Evolutionary conservation across 2,329 filamentous ascomycete genomes (phyloP).

Genomic region (Hymenoscyphus linearis): DNA sequence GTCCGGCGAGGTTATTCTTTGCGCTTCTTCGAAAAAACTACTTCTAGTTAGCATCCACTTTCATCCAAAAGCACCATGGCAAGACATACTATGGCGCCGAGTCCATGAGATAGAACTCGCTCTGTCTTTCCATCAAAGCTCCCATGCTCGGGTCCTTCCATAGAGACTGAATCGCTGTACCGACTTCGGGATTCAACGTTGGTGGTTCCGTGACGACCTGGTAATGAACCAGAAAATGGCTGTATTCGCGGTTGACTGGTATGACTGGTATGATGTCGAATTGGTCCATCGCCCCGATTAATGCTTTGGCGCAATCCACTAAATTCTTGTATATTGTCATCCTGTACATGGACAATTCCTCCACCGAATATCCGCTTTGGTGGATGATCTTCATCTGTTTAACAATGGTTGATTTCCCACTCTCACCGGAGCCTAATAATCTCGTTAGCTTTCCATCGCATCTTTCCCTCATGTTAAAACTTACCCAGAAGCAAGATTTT

Average conservation of each 20-base stretch:
- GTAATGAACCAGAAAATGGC: slow-evolving; percentile 80
- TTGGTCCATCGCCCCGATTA: slow-evolving; percentile 86
- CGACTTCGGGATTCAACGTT: slow-evolving; percentile 75
- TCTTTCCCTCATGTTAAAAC: slow-evolving; percentile 28
- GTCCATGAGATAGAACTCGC: slow-evolving; percentile 99
- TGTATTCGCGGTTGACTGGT: slow-evolving; percentile 65
- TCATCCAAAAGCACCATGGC: background rate
- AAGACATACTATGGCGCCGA: slow-evolving; percentile 83
- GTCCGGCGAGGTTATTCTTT: slow-evolving; percentile 74
- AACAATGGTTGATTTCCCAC: slow-evolving; percentile 97
- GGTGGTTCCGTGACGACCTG: slow-evolving; percentile 87
- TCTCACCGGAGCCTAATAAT: slow-evolving; percentile 82
- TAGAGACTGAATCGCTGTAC: slow-evolving; percentile 75
- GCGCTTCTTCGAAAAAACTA: slow-evolving; percentile 94
- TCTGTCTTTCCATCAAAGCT: slow-evolving; percentile 84
- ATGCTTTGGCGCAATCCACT: slow-evolving; percentile 89
- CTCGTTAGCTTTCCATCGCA: slow-evolving; percentile 18
- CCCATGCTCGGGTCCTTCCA: slow-evolving; percentile 87
- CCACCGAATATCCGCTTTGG: slow-evolving; percentile 91
- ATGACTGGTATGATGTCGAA: slow-evolving; percentile 78
- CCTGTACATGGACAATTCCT: slow-evolving; percentile 90
- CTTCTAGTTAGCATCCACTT: slow-evolving; percentile 15
- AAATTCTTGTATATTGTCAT: slow-evolving; percentile 98
- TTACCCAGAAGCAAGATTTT: slow-evolving; percentile 93
- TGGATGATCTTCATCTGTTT: slow-evolving; percentile 99